phyloP scores from a whole-genome alignment of 306 rosid genomes.

The Acmispon strigosus region DNA sequence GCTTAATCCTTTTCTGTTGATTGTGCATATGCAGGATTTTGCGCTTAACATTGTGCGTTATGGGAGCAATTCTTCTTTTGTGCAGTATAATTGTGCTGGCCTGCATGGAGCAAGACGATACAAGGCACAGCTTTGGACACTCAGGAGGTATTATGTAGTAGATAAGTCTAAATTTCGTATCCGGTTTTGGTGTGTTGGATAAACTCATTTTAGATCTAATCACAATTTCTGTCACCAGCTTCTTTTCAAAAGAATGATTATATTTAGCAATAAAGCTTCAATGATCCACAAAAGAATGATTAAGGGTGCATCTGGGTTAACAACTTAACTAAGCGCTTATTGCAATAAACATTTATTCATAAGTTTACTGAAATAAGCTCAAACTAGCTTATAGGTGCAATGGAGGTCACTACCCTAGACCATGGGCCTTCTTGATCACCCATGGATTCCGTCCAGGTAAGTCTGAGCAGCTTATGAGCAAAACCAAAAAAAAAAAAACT shows the following conservation, averaged over 20 bases:
- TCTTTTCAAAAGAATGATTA: not conserved
- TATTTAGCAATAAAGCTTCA: not conserved
- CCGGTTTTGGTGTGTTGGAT: not conserved
- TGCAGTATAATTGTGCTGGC: conserved; percentile 45
- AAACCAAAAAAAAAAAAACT: too few relatives aligned
- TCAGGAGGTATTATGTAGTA: conserved; percentile 48
- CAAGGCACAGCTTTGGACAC: conserved; percentile 60
- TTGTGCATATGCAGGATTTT: conserved; percentile 31
- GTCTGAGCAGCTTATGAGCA: too few relatives aligned
- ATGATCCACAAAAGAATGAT: not conserved
- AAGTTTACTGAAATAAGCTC: too few relatives aligned
- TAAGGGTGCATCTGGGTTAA: too few relatives aligned
- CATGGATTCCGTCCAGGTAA: too few relatives aligned
- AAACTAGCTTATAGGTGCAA: too few relatives aligned
- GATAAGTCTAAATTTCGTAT: not conserved
- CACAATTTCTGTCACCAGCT: not conserved
- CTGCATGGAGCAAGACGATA: conserved; percentile 49
- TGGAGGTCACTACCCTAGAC: too few relatives aligned
- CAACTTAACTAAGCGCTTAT: too few relatives aligned
- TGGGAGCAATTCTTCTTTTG: conserved; percentile 40
- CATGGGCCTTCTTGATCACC: too few relatives aligned
- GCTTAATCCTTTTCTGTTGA: not conserved
- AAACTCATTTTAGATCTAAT: not conserved
- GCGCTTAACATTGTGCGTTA: conserved; percentile 40
- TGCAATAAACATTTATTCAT: too few relatives aligned